Percentiles rank a stretch among this genome's conserved stretches.
Evolutionary conservation across 2,329 filamentous ascomycete genomes (phyloP).

Genomic region (Aspergillus udagawae): DNA sequence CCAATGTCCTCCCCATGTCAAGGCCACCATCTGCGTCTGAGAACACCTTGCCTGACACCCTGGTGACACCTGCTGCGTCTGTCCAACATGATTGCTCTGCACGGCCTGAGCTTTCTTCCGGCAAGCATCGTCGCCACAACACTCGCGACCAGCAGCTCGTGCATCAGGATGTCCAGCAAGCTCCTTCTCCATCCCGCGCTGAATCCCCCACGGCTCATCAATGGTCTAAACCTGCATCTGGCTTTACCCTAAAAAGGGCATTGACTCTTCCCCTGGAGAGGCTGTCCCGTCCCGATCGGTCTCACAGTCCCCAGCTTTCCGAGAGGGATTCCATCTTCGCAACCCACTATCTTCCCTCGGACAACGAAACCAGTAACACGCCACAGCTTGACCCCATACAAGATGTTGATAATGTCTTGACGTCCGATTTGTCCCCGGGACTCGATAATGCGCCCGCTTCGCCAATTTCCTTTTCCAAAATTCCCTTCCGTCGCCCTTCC

Average conservation of each 20-base stretch:
- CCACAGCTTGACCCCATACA: constrained; percentile 32
- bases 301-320: constrained; percentile 50
- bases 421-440: constrained; percentile 28
- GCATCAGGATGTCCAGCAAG: constrained; percentile 27
- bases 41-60: constrained; percentile 37
- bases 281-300: constrained; percentile 20
- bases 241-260: constrained; percentile 34
- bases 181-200: constrained; percentile 29
- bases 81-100: constrained; percentile 37
- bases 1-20: constrained; percentile 52
- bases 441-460: constrained; percentile 29
- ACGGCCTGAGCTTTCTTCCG: constrained; percentile 20
- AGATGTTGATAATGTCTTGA: constrained; percentile 27
- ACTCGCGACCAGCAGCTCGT: constrained; percentile 24
- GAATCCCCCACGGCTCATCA: constrained; percentile 36
- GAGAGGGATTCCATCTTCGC: constrained; percentile 63
- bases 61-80: constrained; percentile 44
- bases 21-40: constrained; percentile 42
- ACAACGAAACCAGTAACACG: constrained; percentile 41
- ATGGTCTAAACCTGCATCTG: constrained; percentile 28
- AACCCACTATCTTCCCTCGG: constrained; percentile 55
- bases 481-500: constrained; percentile 24
- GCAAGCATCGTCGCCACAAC: constrained; percentile 34
- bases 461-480: constrained; percentile 26
- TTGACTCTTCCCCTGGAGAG: constrained; percentile 29